Base-by-base conservation (phyloP, 1,139 yeast species). In the Scheffersomyces stambukii region DNA sequence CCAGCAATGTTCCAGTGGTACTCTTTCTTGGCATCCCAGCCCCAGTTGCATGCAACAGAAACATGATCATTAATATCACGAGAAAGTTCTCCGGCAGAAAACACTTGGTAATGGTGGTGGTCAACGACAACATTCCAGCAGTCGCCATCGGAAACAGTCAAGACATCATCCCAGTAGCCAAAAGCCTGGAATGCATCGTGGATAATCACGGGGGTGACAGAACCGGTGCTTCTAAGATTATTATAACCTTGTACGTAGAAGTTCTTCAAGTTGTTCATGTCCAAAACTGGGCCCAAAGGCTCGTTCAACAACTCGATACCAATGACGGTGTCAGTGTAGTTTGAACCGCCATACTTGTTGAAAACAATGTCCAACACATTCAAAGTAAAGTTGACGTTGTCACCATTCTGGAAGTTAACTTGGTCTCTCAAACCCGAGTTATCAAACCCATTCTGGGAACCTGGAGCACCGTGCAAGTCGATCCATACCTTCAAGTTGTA, bases 401-500 rank as follows among this genome's bases (percentile, higher is more conserved):
- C 46, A 24, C 62, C 68, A 14, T 64, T 60, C 54, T 78, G 79
- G 75, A 81, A 86, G 7, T 63, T 62, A 33, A 71, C 46, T 5
- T 50, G 38, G 48, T 84, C 96, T 46, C 96, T 72, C 37, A 75
- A 61, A 13, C 98, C 98, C 8, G 96, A 85, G 61, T 89, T 89
- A 55, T 91, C 98, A 52, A 89, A 89, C 13, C 97, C 96, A 52
- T 89, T 89, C 59, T 89, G 97, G 13, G 95, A 83, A n/a, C 96
- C 97, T 27, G 96, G 93, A 16, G 86, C 93, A 34, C 97, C 97
- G 54, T 89, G 98, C 45, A 89, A 63, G 55, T 89, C 98, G 31
- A 89, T 70, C 96, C 96, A 86, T 13, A 76, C 94, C 52, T 81
- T 78, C 43, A 89, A 54, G 27, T 70, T 72, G 43, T 77, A 47